Evolutionary conservation across 1,284 basidiomycete genomes (phyloP).

Genomic region (Apiotrichum gracile): DNA sequence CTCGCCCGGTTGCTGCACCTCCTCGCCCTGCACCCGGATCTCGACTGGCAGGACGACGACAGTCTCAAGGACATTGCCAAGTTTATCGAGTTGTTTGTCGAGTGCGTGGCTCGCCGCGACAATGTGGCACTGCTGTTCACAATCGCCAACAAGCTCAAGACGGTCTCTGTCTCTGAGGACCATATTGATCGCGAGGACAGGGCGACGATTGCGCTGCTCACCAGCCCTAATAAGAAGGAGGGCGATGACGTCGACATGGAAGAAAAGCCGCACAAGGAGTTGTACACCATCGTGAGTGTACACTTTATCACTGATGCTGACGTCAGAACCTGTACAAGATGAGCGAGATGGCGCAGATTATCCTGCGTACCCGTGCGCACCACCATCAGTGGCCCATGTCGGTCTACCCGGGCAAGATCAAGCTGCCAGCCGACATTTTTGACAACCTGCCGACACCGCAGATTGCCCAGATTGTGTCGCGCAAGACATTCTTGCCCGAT

Average conservation of each 20-base stretch:
- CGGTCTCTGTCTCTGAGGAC: slow-evolving; percentile 56
- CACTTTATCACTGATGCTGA: not conserved
- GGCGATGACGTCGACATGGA: not conserved
- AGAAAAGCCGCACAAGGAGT: too few species aligned
- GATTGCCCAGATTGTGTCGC: slow-evolving; percentile 21
- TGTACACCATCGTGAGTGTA: slow-evolving; percentile 12
- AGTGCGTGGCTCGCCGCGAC: slow-evolving; percentile 64
- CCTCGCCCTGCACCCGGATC: slow-evolving; percentile 77
- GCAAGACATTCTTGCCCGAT: slow-evolving; percentile 6
- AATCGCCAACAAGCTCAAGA: slow-evolving; percentile 76
- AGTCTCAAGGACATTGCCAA: slow-evolving; percentile 66
- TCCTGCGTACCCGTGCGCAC: slow-evolving; percentile 68
- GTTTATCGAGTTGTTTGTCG: slow-evolving; percentile 87
- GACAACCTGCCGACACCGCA: slow-evolving; percentile 28
- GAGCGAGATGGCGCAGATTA: slow-evolving; percentile 79
- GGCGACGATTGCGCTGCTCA: not conserved
- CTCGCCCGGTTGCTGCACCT: slow-evolving; percentile 82
- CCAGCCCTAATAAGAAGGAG: not conserved
- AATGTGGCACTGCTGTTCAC: slow-evolving; percentile 79
- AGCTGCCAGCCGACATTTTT: slow-evolving; percentile 77
- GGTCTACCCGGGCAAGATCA: slow-evolving; percentile 72
- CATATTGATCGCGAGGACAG: not conserved
- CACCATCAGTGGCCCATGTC: slow-evolving; percentile 67
- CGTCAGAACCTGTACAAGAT: slow-evolving; percentile 77
- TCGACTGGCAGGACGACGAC: slow-evolving; percentile 48